Percentiles rank a stretch among this genome's conserved stretches.
Evolutionary conservation across 495 filamentous ascomycete species (phyloP).

Genomic region (Amniculicola lignicola): DNA sequence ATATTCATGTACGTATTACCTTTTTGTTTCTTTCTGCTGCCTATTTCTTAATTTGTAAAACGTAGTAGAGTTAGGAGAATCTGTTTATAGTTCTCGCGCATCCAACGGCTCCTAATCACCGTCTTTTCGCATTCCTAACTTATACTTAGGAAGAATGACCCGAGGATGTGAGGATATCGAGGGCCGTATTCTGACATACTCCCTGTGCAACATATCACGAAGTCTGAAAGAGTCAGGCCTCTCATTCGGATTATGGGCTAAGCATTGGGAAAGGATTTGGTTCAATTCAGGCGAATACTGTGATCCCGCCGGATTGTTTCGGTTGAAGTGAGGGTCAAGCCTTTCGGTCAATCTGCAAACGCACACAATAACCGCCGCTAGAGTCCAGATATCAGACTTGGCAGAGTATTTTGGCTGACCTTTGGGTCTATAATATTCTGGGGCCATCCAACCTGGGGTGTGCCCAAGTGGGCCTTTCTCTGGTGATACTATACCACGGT

Average conservation of each 20-base stretch:
- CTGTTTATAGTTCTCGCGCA: no score
- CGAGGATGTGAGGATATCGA: neutral
- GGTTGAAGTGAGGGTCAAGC: no score
- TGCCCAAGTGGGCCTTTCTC: neutral
- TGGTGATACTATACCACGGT: neutral
- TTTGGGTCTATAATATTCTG: no score
- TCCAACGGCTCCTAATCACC: no score
- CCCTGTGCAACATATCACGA: neutral
- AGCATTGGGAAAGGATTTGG: neutral
- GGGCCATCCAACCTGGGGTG: neutral
- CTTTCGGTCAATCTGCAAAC: neutral
- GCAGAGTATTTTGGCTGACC: neutral
- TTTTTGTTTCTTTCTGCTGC: neutral
- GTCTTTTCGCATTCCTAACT: no score
- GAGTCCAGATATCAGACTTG: neutral
- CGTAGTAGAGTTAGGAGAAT: no score
- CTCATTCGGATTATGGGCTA: neutral
- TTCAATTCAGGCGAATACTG: neutral
- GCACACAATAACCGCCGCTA: neutral
- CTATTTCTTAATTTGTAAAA: no score
- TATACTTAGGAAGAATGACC: no score
- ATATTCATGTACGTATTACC: neutral
- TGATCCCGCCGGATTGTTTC: neutral
- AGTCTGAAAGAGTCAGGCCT: neutral
- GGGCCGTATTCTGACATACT: neutral